Percentiles rank a stretch among this genome's conserved stretches.
These are phyloP conservation scores for Cynanchum wilfordii DNA, from an alignment of 257 asterid species.

Conservation along the genomic window DNA sequence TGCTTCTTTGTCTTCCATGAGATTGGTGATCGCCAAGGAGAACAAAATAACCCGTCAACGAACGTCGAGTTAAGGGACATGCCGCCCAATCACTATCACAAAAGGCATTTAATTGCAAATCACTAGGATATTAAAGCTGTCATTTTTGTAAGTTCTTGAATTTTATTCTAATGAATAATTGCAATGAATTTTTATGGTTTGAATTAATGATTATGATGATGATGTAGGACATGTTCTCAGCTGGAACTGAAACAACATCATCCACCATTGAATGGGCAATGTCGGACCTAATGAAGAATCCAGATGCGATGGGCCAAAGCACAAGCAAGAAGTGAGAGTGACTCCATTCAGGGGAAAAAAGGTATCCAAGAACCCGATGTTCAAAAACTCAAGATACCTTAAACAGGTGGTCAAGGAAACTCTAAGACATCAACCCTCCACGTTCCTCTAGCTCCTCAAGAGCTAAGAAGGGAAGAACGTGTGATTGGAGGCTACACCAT, in stretches of 20 bases:
- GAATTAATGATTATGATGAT: not conserved
- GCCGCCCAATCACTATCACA: too few relatives aligned
- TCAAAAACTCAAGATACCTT: not conserved
- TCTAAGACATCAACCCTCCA: too few relatives aligned
- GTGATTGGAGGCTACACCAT: not conserved
- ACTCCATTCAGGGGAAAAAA: not conserved
- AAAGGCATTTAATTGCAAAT: too few relatives aligned
- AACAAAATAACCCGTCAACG: too few relatives aligned
- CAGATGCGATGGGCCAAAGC: not conserved
- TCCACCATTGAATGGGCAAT: not conserved
- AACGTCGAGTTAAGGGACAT: too few relatives aligned
- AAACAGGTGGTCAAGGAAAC: not conserved
- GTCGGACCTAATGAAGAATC: constrained; percentile 4
- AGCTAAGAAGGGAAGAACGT: not conserved
- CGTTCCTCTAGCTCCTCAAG: not conserved
- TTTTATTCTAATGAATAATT: too few relatives aligned
- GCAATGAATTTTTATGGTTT: too few relatives aligned
- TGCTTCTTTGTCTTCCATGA: too few relatives aligned
- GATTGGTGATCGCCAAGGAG: too few relatives aligned
- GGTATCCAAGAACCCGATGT: not conserved
- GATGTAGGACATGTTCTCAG: constrained; percentile 5
- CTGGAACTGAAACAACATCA: constrained; percentile 2
- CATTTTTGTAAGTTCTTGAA: constrained; percentile 21
- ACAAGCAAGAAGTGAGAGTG: not conserved
- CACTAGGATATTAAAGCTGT: constrained; percentile 35